Evolutionary conservation across 2,329 filamentous ascomycete genomes (phyloP).

Genomic region (Epichloe bromicola): DNA sequence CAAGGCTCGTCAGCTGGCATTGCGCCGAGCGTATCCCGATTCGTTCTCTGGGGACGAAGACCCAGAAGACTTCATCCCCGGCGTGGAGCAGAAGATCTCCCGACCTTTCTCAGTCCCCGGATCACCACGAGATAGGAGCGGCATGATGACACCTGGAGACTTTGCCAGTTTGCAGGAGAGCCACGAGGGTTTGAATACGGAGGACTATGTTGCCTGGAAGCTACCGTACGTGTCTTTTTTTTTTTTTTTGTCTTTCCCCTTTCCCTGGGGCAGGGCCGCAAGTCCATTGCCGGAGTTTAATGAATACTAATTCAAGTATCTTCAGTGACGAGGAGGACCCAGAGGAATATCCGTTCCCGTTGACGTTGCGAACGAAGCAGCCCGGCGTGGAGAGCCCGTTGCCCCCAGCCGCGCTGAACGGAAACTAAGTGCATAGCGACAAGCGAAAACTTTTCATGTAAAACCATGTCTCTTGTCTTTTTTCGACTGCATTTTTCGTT

Average conservation of each 20-base stretch:
- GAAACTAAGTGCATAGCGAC: conserved; percentile 6
- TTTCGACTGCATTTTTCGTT: not conserved
- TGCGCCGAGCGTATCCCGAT: conserved; percentile 79
- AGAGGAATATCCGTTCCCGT: conserved; percentile 51
- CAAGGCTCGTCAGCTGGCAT: conserved; percentile 85
- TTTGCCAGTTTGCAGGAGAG: conserved; percentile 95
- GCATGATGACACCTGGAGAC: conserved; percentile 98
- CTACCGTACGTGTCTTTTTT: conserved; percentile 61
- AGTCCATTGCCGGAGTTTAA: not conserved
- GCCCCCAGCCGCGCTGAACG: conserved; percentile 10
- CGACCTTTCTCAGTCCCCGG: conserved; percentile 88
- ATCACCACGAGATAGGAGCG: conserved; percentile 76
- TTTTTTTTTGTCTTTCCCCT: not conserved
- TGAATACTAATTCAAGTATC: not conserved
- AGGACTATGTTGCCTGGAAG: conserved; percentile 98
- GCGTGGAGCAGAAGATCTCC: conserved; percentile 89
- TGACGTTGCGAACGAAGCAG: conserved; percentile 43
- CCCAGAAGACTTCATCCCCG: conserved; percentile 82
- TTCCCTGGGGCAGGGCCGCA: not conserved
- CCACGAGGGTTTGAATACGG: conserved; percentile 81
- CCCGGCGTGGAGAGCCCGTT: conserved; percentile 19
- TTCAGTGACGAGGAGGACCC: conserved; percentile 82
- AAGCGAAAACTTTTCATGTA: not conserved
- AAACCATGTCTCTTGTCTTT: not conserved
- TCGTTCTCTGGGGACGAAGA: conserved; percentile 73